Conservation (phyloP, 495 filamentous ascomycete genomes). For the Poronia punctata region DNA sequence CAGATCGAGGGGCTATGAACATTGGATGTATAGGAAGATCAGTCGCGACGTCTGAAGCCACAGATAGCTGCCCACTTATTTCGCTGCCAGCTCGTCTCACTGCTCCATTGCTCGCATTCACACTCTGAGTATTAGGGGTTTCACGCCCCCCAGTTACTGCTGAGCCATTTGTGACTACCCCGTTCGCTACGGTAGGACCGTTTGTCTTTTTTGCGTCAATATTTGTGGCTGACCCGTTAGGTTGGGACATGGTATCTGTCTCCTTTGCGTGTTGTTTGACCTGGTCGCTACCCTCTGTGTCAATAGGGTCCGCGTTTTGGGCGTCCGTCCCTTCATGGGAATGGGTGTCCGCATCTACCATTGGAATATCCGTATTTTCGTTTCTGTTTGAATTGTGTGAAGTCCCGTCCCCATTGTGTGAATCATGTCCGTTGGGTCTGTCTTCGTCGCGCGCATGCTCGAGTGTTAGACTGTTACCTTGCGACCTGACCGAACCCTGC, state of each 20-base stretch:
- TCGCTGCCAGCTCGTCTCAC: slow-evolving; percentile 8
- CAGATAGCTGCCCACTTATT: slow-evolving; percentile 31
- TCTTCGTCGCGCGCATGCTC: slow-evolving; percentile 12
- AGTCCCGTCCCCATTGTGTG: slow-evolving; percentile 5
- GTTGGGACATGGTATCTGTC: slow-evolving; percentile 4
- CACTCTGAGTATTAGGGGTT: slow-evolving; percentile 41
- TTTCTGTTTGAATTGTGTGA: slow-evolving; percentile 6
- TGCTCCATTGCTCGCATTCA: slow-evolving; percentile 10
- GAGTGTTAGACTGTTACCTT: slow-evolving; percentile 9
- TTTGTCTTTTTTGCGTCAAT: slow-evolving; percentile 8
- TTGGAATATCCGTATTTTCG: slow-evolving; percentile 12
- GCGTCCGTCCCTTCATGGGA: slow-evolving; percentile 2
- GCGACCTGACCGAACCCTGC: slow-evolving; percentile 17
- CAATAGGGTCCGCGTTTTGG: slow-evolving; percentile 1
- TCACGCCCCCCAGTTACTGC: slow-evolving; percentile 61
- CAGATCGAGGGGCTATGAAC: slow-evolving; percentile 65
- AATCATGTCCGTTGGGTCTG: slow-evolving; percentile 2
- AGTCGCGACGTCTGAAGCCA: slow-evolving; percentile 42
- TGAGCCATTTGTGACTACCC: slow-evolving; percentile 3
- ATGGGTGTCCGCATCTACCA: slow-evolving; percentile 17
- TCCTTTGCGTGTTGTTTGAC: slow-evolving; percentile 19
- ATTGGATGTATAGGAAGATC: slow-evolving; percentile 68
- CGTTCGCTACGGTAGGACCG: neutral
- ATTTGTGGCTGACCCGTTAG: neutral
- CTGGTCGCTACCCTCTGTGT: slow-evolving; percentile 6